Evolutionary conservation across 768 basidiomycete genomes (phyloP), one percentile per base, ranked within the genome.

Genomic region (Leccinum arenicola): DNA sequence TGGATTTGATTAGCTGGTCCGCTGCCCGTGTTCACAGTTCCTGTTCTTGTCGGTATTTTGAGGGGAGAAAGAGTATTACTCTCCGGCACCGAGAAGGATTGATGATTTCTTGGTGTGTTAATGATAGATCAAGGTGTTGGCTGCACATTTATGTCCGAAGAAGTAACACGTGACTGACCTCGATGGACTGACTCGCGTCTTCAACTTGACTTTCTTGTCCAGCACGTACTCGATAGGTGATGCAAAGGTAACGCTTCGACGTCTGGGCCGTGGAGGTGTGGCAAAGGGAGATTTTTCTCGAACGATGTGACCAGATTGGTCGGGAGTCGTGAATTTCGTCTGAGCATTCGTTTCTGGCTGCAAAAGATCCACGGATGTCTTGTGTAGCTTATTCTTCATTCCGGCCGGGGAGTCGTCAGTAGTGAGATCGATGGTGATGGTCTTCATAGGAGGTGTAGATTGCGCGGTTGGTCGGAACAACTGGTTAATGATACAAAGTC

Each of bases 351-450:
- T 21, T 25, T 40, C 57, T 31, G 58, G 33, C 52, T 14, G 21
- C 23, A 43, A 7, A 43, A 27, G 19, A 17, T 33, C 23, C n/a
- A 25, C 10, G 14, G 53, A 38, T 8, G 31, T 14, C 51, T 56
- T 45, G 31, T 50, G 54, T 19, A 12, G 6, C 12, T 17, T 25
- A n/a, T 10, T 47, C 19, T 54, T 54, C 50, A 50, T 59, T 47
- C 50, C 65, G 29, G 52, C 58, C 10, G 73, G 74, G 27, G 70
- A 60, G 4, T 57, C 57, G 47, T 76, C 74, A 19, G 66, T 60
- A n/a, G 78, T 82, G 56, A 82, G 72, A 66, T 84, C 82, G 57
- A 82, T 77, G 47, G 75, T 79, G 8, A 72, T 63, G 21, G 61
- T 59, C 47, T 76, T 62, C 21, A 56, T 61, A 63, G 53, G 56